Conservation (phyloP, 257 asterid genomes). For the Fraxinus quadrangulata region DNA sequence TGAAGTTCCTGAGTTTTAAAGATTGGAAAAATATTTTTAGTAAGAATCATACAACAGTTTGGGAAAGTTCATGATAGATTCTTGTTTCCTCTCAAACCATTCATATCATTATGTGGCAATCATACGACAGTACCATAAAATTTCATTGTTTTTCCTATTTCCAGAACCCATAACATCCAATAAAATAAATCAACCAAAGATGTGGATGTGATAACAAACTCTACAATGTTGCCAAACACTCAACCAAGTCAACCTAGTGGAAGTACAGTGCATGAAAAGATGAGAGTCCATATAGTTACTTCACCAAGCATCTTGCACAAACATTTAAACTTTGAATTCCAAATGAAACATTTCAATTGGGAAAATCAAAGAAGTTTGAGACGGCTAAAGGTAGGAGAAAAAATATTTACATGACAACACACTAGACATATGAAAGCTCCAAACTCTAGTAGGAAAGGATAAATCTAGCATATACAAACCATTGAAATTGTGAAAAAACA, state of each 20-base stretch:
- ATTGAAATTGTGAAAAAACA: background rate
- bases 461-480: background rate
- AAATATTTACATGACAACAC: background rate
- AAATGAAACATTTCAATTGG: background rate
- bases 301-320: background rate
- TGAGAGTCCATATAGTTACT: background rate
- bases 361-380: background rate
- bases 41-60: background rate
- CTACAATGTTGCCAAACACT: background rate
- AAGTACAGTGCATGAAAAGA: background rate
- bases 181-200: background rate
- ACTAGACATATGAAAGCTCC: background rate
- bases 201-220: background rate
- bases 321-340: background rate
- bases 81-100: background rate
- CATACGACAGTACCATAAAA: background rate
- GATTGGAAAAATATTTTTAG: background rate
- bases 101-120: background rate
- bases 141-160: background rate
- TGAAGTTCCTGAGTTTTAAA: background rate
- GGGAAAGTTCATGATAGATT: background rate
- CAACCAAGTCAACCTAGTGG: background rate
- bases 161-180: background rate
- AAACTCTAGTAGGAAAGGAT: background rate
- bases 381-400: background rate